A percentile compares a stretch with the other conserved stretches of the same genome.
These are phyloP conservation scores for Podaxis sp. DNA, from an alignment of 768 basidiomycete genomes.

Conservation along the genomic window DNA sequence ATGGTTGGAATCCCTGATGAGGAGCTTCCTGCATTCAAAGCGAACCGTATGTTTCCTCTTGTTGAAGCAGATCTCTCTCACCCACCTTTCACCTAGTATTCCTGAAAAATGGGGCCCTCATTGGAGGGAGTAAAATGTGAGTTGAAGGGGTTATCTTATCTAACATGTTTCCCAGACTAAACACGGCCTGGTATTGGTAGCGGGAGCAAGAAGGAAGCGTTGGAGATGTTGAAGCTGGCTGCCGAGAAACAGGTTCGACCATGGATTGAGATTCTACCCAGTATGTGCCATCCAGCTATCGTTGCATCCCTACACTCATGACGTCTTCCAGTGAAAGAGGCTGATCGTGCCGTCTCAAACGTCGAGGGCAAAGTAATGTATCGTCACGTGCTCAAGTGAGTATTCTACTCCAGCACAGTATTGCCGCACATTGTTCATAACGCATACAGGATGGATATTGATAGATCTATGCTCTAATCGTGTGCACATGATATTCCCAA, in stretches of 20 bases:
- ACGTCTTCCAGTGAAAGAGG: neutral
- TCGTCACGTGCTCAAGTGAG: neutral
- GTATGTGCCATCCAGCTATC: constrained; percentile 17
- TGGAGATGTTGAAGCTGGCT: constrained; percentile 60
- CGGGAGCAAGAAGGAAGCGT: constrained; percentile 58
- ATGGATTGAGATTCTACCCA: constrained; percentile 45
- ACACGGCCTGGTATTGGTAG: constrained; percentile 33
- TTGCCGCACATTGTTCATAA: neutral
- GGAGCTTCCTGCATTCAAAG: constrained; percentile 37
- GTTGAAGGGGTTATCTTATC: constrained; percentile 1
- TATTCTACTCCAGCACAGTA: neutral
- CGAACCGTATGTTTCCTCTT: constrained; percentile 28
- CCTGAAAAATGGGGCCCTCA: constrained; percentile 23
- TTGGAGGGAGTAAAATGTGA: constrained; percentile 34
- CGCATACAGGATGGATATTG: neutral
- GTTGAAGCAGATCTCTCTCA: constrained; percentile 16
- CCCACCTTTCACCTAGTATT: constrained; percentile 20
- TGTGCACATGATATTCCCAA: too few species aligned
- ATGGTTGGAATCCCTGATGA: constrained; percentile 58
- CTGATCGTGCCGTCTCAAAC: neutral
- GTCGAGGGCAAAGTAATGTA: neutral
- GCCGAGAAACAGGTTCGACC: constrained; percentile 52
- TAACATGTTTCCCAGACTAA: neutral
- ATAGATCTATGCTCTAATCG: neutral
- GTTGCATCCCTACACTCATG: neutral